Conservation (phyloP, 2,329 filamentous ascomycete genomes). For the Aspergillus novofumigatus region DNA sequence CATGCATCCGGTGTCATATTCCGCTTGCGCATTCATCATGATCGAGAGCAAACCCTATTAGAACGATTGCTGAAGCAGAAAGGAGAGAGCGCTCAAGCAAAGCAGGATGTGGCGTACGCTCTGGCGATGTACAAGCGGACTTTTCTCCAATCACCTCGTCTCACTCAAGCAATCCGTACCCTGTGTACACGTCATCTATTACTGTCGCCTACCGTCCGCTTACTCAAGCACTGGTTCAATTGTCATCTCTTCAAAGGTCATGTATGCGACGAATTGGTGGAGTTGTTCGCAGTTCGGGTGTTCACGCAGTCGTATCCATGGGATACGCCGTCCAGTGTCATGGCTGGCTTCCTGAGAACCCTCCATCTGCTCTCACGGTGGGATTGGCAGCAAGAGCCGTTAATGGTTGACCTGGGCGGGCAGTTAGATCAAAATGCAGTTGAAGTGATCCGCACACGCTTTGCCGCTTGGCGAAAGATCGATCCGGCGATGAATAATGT, state of each 20-base stretch:
- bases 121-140: slow-evolving; percentile 67
- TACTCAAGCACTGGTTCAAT: slow-evolving; percentile 86
- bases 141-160: slow-evolving; percentile 68
- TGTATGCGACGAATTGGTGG: slow-evolving; percentile 74
- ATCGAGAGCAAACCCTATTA: slow-evolving; percentile 76
- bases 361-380: slow-evolving; percentile 76
- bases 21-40: slow-evolving; percentile 81
- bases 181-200: slow-evolving; percentile 76
- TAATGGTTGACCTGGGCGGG: slow-evolving; percentile 70
- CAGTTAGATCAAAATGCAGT: slow-evolving; percentile 61
- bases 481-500: slow-evolving; percentile 85
- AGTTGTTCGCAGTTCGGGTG: slow-evolving; percentile 71
- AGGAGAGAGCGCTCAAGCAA: slow-evolving; percentile 58
- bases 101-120: slow-evolving; percentile 65
- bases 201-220: slow-evolving; percentile 74
- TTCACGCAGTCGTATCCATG: slow-evolving; percentile 83
- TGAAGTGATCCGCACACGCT: slow-evolving; percentile 61
- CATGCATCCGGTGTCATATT: slow-evolving; percentile 71
- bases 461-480: slow-evolving; percentile 80
- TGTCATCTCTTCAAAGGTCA: slow-evolving; percentile 75
- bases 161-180: slow-evolving; percentile 76
- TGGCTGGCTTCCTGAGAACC: slow-evolving; percentile 76
- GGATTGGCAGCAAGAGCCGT: slow-evolving; percentile 84
- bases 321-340: slow-evolving; percentile 68
- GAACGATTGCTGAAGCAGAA: slow-evolving; percentile 76